Evolutionary conservation across 257 asterid species (phyloP).

Genomic region (Ocimum tenuiflorum): DNA sequence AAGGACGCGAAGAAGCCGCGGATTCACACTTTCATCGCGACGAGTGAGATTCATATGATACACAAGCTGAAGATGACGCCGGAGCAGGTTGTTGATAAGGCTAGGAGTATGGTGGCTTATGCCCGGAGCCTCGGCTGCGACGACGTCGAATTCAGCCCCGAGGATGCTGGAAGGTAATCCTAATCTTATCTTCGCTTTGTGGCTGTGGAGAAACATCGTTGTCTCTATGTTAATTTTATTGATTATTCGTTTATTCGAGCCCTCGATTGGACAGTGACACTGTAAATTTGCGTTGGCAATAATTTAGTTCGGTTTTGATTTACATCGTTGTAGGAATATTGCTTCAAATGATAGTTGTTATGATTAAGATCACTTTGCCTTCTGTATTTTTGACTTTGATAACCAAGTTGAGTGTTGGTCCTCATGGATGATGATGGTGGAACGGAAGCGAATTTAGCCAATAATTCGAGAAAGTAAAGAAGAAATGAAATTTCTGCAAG

Average conservation of each 20-base stretch:
- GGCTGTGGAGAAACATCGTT: neutral
- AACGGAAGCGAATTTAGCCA: neutral
- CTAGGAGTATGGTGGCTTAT: constrained; percentile 75
- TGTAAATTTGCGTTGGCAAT: neutral
- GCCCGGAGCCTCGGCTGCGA: constrained; percentile 81
- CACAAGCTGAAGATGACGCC: constrained; percentile 73
- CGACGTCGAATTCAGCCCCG: constrained; percentile 92
- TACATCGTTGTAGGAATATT: neutral
- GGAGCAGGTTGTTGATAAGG: constrained; percentile 68
- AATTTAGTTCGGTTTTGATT: neutral
- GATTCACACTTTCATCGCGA: constrained; percentile 88
- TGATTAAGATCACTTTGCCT: neutral
- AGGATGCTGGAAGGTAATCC: constrained; percentile 89
- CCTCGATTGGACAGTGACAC: neutral
- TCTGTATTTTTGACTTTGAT: neutral
- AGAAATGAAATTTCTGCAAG: too few species aligned
- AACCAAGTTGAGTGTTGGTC: neutral
- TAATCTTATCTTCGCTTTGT: constrained; percentile 16
- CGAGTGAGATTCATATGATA: constrained; percentile 86
- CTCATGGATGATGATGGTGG: too few species aligned
- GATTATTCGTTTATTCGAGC: neutral
- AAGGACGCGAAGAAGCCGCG: constrained; percentile 72
- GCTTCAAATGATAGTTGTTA: neutral
- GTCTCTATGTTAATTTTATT: neutral
- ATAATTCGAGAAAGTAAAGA: neutral